Conservation (phyloP, 768 basidiomycete genomes). For the Sporobolomyces phaffii region DNA sequence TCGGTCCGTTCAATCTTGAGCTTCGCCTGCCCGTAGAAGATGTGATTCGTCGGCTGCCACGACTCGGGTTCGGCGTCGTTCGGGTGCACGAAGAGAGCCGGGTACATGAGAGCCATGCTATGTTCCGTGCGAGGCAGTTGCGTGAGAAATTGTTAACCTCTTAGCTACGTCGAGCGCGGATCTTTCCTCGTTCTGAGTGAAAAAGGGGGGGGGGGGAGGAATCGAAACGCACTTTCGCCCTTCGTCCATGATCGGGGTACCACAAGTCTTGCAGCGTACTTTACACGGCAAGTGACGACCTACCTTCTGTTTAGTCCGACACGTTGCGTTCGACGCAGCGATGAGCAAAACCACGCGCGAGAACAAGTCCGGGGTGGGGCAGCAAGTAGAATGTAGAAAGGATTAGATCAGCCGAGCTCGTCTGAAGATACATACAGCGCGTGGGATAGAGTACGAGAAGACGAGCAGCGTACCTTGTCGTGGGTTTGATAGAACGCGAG, state of each 20-base stretch:
- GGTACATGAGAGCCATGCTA: constrained; percentile 20
- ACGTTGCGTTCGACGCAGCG: too few species aligned
- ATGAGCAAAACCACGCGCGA: neutral
- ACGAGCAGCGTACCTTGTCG: constrained; percentile 3
- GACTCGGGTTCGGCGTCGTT: constrained; percentile 11
- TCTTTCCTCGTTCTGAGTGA: neutral
- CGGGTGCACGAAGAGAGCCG: constrained; percentile 1
- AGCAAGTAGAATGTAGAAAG: too few species aligned
- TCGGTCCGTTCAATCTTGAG: constrained; percentile 3
- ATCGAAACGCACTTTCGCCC: constrained; percentile 17
- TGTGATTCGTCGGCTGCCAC: constrained; percentile 9
- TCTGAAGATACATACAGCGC: too few species aligned
- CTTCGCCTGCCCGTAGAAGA: constrained; percentile 9
- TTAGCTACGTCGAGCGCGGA: too few species aligned
- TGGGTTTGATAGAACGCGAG: constrained; percentile 33
- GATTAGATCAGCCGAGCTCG: too few species aligned
- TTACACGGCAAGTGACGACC: constrained; percentile 29
- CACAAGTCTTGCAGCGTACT: constrained; percentile 29
- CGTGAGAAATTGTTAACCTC: too few species aligned
- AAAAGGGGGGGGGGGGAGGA: neutral
- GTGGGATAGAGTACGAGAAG: neutral
- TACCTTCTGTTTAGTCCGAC: constrained; percentile 17
- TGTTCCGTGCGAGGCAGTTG: neutral
- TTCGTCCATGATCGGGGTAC: constrained; percentile 11
- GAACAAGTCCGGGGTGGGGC: too few species aligned